Evolutionary conservation across 306 rosid genomes (phyloP), one percentile per base, ranked within the genome.

Genomic region (Medicago arabica): DNA sequence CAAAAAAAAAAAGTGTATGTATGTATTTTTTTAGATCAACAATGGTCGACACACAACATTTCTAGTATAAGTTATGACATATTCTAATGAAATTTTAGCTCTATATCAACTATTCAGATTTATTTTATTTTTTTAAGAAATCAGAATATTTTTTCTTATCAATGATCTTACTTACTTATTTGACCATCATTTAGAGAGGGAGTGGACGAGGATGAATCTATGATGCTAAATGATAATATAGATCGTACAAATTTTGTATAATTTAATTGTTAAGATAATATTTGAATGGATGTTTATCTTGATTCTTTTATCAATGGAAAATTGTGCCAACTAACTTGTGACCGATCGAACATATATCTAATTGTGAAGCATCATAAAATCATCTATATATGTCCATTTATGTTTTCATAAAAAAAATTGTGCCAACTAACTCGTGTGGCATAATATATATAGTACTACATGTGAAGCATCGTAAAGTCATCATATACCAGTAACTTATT

Each of bases 341-440:
- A 15, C 14, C 14, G 7, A 66, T 12, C 25, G 6, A 40, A 9
- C 9, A 6, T 2, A 50, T 43, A 39, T 39, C 7, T 46, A 4
- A 12, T 3, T 9, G 17, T 14, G 54, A 49, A 50, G 57, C 18
- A 50, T 50, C 2, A 6, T 4, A 50, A n/a, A 43, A 43, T 41
- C 13, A 41, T 41, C 13, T n/a, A n/a, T 41, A 41, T 38, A 7
- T 41, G 10, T 41, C 3, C 46, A 41, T 41, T 41, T 13, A 43
- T 13, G 11, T 43, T 43, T 43, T 21, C 47, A 43, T 43, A n/a
- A 43, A 43, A 43, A 28, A 49, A 69, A n/a, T 47, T 50, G 34
- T n/a, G 16, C 55, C 69, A 59, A 73, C 17, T 72, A 41, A 73
- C 44, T 2, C 15, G 73, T n/a, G n/a, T n/a, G n/a, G n/a, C n/a